Evolutionary conservation across 2,329 filamentous ascomycete genomes (phyloP).

Genomic region (Colletotrichum karsti): DNA sequence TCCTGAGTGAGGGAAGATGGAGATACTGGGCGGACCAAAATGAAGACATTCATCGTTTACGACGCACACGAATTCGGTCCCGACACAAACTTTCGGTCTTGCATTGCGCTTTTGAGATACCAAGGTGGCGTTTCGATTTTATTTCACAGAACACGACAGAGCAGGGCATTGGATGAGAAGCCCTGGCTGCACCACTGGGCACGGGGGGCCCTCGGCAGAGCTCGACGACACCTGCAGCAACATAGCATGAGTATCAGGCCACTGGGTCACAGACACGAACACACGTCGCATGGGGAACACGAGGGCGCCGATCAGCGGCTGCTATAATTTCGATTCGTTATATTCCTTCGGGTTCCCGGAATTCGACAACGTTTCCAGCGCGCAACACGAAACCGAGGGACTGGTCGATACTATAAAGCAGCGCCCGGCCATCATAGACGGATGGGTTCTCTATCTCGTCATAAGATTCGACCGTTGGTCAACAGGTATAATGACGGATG

Average conservation of each 20-base stretch:
- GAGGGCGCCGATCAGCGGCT: background rate
- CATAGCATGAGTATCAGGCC: background rate
- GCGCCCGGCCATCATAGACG: background rate
- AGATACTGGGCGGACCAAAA: constrained; percentile 1
- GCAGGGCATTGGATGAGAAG: constrained; percentile 13
- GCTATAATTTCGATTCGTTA: constrained; percentile 12
- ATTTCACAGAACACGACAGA: constrained; percentile 5
- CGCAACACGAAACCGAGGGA: background rate
- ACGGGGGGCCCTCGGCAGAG: background rate
- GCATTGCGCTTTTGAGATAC: constrained; percentile 33
- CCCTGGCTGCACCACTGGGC: background rate
- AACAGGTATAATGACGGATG: background rate
- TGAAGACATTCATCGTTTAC: constrained; percentile 23
- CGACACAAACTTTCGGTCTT: constrained; percentile 22
- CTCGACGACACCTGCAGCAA: background rate
- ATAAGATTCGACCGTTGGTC: background rate
- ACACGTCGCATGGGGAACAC: constrained; percentile 4
- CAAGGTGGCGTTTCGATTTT: constrained; percentile 32
- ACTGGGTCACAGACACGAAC: constrained; percentile 9
- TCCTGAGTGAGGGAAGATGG: constrained; percentile 39
- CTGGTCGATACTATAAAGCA: background rate
- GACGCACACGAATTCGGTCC: constrained; percentile 31
- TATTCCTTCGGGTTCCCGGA: background rate
- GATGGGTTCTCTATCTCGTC: background rate
- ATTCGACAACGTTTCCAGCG: background rate